Base-by-base conservation (phyloP, 2,329 filamentous ascomycete genomes). In the Ceratocystis cubensis region DNA sequence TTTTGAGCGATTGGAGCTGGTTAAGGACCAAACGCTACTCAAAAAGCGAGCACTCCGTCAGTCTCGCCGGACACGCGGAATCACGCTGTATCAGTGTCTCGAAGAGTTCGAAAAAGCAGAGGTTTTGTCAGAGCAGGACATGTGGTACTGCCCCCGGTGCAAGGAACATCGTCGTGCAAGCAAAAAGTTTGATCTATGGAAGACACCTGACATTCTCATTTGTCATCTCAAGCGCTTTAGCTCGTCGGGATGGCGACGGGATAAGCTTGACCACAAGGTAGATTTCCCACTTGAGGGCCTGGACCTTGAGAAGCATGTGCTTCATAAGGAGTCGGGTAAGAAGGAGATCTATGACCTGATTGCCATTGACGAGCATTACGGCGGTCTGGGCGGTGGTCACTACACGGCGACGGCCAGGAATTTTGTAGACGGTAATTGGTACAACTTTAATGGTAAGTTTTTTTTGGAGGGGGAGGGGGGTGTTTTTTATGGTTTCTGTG, bases 141-240 rank as follows among this genome's bases (percentile, higher is more conserved):
- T 91, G 68, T 99, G 94, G 94, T 97, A 95, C 74, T 99, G 94
- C 73, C 93, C 91, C 66, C 85, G 91, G 37, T 99, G 94, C 81
- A 97, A 97, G 75, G 90, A 96, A 72, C 88, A 96, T 72, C 86
- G 91, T 17, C 87, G 91, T 68, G 94, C 94, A 22, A 92, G 88
- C 77, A 99, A 99, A 79, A 96, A 94, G 72, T 91, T 99, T 65
- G 92, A 97, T 73, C 83, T 99, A 20, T 99, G 94, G 94, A 96
- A 93, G 73, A 88, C 89, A 1, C 94, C 94, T 0, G 94, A 99
- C 74, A 95, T 97, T 69, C 82, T 99, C 17, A 88, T 97, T 56
- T 88, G 96, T 69, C 94, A 99, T 73, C 81, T 99, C 63, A 99
- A 99, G 80, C 86, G 94, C 5, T 99, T 99, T 75, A 96, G 91